phyloP scores from a whole-genome alignment of 305 asterid genomes.

The Stenogyne calaminthoides region DNA sequence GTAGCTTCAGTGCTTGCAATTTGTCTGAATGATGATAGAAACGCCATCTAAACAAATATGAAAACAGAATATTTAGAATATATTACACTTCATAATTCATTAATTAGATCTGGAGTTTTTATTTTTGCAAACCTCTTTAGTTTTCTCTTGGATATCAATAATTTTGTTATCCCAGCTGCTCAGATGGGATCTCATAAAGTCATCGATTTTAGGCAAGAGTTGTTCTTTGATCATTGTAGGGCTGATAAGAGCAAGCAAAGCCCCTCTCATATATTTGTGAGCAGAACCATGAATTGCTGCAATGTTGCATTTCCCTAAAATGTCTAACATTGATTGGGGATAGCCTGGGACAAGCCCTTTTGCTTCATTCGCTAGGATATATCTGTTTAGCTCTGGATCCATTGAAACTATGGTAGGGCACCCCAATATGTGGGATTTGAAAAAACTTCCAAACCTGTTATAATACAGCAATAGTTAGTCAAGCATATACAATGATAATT shows the following conservation, averaged over 20 bases:
- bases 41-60: constrained; percentile 75
- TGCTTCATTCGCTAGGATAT: constrained; percentile 78
- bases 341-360: constrained; percentile 97
- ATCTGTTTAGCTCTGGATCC: constrained; percentile 89
- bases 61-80: constrained; percentile 40
- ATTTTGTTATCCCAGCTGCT: constrained; percentile 66
- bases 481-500: not conserved
- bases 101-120: constrained; percentile 30
- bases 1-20: constrained; percentile 81
- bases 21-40: constrained; percentile 78
- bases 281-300: constrained; percentile 95
- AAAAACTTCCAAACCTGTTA: constrained; percentile 78
- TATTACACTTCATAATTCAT: constrained; percentile 2
- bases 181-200: constrained; percentile 89
- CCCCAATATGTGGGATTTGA: constrained; percentile 90
- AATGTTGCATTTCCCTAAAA: constrained; percentile 89
- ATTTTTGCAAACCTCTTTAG: constrained; percentile 70
- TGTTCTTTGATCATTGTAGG: constrained; percentile 82
- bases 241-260: constrained; percentile 77
- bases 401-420: constrained; percentile 92
- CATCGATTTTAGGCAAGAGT: constrained; percentile 80
- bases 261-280: constrained; percentile 95
- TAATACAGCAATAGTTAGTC: constrained; percentile 15
- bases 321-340: constrained; percentile 96
- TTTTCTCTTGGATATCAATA: constrained; percentile 87